These are phyloP conservation scores for Starmerella ratchasimensis DNA, from an alignment of 805 yeast species.

Conservation along the genomic window DNA sequence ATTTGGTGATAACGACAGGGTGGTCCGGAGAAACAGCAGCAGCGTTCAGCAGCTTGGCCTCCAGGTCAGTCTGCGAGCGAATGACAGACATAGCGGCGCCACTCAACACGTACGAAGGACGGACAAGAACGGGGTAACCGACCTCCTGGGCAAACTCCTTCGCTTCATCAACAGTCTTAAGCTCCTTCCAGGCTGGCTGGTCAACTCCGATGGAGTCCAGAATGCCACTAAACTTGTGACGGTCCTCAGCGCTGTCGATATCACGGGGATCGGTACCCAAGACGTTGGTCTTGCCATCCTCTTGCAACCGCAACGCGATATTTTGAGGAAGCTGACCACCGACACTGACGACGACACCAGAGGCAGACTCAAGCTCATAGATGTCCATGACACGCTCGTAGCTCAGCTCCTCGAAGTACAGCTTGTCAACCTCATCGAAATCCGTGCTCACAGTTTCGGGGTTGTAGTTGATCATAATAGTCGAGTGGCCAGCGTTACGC, in stretches of 20 bases:
- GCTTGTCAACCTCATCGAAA: slow-evolving; percentile 94
- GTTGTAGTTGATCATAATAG: slow-evolving; percentile 93
- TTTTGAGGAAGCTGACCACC: slow-evolving; percentile 98
- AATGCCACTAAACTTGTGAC: slow-evolving; percentile 92
- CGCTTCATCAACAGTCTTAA: slow-evolving; percentile 76
- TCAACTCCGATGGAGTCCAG: slow-evolving; percentile 85
- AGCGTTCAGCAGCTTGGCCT: slow-evolving; percentile 69
- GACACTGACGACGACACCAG: slow-evolving; percentile 87
- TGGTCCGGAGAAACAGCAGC: slow-evolving; percentile 88
- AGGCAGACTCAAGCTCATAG: slow-evolving; percentile 78
- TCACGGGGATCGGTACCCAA: slow-evolving; percentile 90
- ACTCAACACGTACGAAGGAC: slow-evolving; percentile 92
- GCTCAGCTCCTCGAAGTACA: slow-evolving; percentile 88
- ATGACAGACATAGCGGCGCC: slow-evolving; percentile 99
- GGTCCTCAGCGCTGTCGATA: slow-evolving; percentile 94
- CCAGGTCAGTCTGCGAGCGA: slow-evolving; percentile 63
- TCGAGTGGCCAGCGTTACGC: slow-evolving; percentile 72
- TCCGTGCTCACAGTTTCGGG: slow-evolving; percentile 98
- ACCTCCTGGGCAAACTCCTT: slow-evolving; percentile 71
- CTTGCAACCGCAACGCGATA: slow-evolving; percentile 74
- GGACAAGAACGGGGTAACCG: slow-evolving; percentile 87
- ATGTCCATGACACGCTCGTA: slow-evolving; percentile 96
- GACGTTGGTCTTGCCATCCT: slow-evolving; percentile 53
- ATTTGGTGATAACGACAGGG: slow-evolving; percentile 94
- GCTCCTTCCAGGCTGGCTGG: slow-evolving; percentile 97